Percentiles rank a stretch among this genome's conserved stretches.
phyloP scores from a whole-genome alignment of 2,329 filamentous ascomycete genomes.

The Ceratocystis albifundus region DNA sequence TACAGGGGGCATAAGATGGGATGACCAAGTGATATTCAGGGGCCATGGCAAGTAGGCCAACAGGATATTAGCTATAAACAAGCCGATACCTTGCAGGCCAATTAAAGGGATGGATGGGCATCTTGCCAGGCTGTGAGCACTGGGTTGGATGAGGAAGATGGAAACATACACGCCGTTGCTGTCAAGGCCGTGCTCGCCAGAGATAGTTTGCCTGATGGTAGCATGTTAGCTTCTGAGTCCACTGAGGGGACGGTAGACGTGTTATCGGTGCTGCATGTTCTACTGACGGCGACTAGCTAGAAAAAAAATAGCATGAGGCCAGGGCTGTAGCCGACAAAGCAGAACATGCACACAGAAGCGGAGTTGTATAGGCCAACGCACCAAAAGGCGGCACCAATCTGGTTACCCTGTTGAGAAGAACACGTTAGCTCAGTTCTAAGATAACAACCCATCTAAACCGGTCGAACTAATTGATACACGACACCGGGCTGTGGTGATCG shows the following conservation, averaged over 20 bases:
- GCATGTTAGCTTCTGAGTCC: conserved; percentile 31
- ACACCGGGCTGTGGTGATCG: not conserved
- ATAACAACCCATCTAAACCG: not conserved
- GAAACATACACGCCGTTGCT: conserved; percentile 79
- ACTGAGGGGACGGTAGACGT: not conserved
- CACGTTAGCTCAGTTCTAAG: conserved; percentile 30
- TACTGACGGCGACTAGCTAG: not conserved
- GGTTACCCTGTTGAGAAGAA: conserved; percentile 67
- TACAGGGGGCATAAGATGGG: not conserved
- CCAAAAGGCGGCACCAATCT: conserved; percentile 99
- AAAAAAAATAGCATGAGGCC: not conserved
- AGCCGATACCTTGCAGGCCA: not conserved
- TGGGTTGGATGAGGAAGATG: not conserved
- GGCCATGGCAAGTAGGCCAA: conserved; percentile 4
- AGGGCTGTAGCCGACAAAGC: not conserved
- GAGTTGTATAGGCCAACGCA: conserved; percentile 35
- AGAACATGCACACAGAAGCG: conserved; percentile 8
- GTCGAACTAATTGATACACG: conserved; percentile 22
- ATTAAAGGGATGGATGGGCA: no score
- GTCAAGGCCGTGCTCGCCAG: conserved; percentile 91
- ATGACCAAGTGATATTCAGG: conserved; percentile 16
- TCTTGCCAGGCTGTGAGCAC: not conserved
- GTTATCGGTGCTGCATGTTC: not conserved
- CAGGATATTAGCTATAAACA: not conserved
- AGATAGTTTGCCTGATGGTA: conserved; percentile 59